Evolutionary conservation across 2,329 filamentous ascomycete species (phyloP).

Genomic region (Exophiala spinifera): DNA sequence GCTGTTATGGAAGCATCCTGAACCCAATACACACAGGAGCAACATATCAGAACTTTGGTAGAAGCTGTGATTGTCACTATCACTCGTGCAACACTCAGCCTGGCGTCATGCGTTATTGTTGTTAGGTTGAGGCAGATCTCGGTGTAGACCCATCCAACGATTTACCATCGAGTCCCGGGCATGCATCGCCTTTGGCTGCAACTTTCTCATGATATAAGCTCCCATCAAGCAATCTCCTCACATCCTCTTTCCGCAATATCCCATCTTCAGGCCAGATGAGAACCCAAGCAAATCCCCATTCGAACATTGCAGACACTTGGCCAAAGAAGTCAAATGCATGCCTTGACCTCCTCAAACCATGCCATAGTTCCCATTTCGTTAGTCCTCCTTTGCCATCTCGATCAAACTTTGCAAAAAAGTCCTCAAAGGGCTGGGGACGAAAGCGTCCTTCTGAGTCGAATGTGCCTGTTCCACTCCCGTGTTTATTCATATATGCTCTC

Average conservation of each 20-base stretch:
- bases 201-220: constrained; percentile 16
- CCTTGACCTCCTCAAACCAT: constrained; percentile 40
- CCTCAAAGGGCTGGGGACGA: constrained; percentile 46
- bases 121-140: not conserved
- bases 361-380: constrained; percentile 38
- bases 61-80: no score
- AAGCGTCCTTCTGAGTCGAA: constrained; percentile 47
- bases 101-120: not conserved
- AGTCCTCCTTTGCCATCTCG: constrained; percentile 37
- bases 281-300: constrained; percentile 38
- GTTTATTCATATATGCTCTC: constrained; percentile 42
- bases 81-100: no score
- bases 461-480: constrained; percentile 42
- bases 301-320: constrained; percentile 43
- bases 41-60: no score
- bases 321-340: constrained; percentile 43
- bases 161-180: not conserved
- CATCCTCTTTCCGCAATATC: constrained; percentile 31
- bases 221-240: constrained; percentile 29
- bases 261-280: constrained; percentile 30
- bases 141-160: not conserved
- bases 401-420: constrained; percentile 48
- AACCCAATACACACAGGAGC: no score
- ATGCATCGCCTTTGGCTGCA: not conserved
- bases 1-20: no score